A percentile compares a stretch with the other conserved stretches of the same genome.
Evolutionary conservation across 768 basidiomycete genomes (phyloP).

Genomic region (Candolleomyces aberdarensis): DNA sequence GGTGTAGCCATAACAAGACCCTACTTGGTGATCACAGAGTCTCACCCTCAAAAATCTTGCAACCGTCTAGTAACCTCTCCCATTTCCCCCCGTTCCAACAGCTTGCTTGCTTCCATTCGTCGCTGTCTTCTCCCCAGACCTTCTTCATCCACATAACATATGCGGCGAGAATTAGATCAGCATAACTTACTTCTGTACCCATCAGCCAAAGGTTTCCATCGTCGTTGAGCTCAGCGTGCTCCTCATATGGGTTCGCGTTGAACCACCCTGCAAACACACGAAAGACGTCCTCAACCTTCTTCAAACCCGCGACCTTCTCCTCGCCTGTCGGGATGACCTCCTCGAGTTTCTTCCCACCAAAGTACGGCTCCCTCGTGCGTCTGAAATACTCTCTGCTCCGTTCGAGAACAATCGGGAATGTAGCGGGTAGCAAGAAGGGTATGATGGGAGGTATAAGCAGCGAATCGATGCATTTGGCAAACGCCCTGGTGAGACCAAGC

Average conservation of each 20-base stretch:
- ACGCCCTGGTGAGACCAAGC: not conserved
- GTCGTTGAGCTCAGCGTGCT: not conserved
- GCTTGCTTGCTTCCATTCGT: conserved; percentile 16
- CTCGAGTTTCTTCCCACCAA: not conserved
- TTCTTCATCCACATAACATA: conserved; percentile 6
- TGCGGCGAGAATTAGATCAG: conserved; percentile 8
- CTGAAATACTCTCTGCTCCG: conserved; percentile 1
- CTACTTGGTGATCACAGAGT: not conserved
- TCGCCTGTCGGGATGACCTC: not conserved
- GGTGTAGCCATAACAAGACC: too few relatives aligned
- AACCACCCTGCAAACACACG: not conserved
- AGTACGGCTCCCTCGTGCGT: not conserved
- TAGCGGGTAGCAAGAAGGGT: not conserved
- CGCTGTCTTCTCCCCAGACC: conserved; percentile 15
- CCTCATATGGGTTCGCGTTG: not conserved
- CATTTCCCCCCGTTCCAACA: conserved; percentile 19
- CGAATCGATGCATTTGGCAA: not conserved
- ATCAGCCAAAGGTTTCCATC: not conserved
- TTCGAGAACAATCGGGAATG: not conserved
- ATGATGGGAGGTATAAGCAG: not conserved
- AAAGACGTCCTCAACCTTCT: not conserved
- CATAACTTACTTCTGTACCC: conserved; percentile 5
- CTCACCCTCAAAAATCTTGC: not conserved
- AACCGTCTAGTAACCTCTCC: conserved; percentile 8
- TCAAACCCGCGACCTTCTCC: not conserved